Conservation (phyloP, 495 filamentous ascomycete species). For the Cercophora newfieldiana region DNA sequence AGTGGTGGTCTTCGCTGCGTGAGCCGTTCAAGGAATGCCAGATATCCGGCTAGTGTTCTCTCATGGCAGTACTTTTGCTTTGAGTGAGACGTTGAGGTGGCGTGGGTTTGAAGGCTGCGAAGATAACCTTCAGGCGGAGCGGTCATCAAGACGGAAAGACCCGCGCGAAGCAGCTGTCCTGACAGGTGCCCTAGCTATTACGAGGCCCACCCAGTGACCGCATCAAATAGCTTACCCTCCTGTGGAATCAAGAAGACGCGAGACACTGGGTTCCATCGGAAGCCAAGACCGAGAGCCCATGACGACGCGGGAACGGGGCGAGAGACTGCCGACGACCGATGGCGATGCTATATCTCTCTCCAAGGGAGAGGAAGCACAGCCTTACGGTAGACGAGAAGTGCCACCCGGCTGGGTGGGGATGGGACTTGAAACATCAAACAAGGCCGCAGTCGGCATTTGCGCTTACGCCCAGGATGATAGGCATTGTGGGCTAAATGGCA, state of each 20-base stretch:
- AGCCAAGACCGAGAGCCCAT: neutral
- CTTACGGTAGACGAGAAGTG: neutral
- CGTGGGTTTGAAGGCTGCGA: no score
- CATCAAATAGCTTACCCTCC: neutral
- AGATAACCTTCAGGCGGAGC: no score
- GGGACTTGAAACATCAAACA: constrained; percentile 1
- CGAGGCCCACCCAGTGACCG: no score
- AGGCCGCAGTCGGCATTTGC: neutral
- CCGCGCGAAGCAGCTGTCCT: neutral
- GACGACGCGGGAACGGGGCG: neutral
- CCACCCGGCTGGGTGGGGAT: neutral
- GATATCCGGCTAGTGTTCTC: no score
- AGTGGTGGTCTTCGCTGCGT: no score
- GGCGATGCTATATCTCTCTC: neutral
- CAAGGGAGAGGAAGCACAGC: neutral
- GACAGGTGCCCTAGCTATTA: no score
- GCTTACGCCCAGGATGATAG: neutral
- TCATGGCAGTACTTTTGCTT: no score
- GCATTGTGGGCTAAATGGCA: neutral
- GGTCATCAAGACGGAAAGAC: neutral
- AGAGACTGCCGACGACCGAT: neutral
- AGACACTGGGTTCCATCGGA: neutral
- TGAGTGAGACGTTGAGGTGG: no score
- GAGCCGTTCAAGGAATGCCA: no score
- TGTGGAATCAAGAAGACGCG: no score